phyloP scores from a whole-genome alignment of 495 filamentous ascomycete genomes.

The Aspergillus avenaceus region DNA sequence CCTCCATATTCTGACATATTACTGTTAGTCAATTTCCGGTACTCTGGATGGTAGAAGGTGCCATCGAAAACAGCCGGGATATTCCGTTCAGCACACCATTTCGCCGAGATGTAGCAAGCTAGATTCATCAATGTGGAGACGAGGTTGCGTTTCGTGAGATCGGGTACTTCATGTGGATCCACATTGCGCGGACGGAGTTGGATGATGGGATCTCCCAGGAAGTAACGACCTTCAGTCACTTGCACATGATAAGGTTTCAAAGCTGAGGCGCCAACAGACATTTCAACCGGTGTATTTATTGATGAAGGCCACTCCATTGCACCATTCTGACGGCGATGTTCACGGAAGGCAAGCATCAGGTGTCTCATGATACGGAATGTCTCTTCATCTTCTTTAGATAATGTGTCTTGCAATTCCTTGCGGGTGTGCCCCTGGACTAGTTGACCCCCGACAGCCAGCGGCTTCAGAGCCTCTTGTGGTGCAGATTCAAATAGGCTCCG shows the following conservation, averaged over 20 bases:
- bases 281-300: slow-evolving; percentile 22
- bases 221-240: slow-evolving; percentile 27
- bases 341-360: slow-evolving; percentile 39
- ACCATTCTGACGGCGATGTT: slow-evolving; percentile 34
- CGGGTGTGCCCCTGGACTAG: slow-evolving; percentile 7
- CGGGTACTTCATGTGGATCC: slow-evolving; percentile 37
- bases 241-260: slow-evolving; percentile 26
- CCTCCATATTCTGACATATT: slow-evolving; percentile 33
- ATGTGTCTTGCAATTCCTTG: slow-evolving; percentile 13
- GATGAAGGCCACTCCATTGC: slow-evolving; percentile 31
- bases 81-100: slow-evolving; percentile 67
- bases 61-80: slow-evolving; percentile 79
- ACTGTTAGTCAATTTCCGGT: slow-evolving; percentile 34
- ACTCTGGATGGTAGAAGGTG: slow-evolving; percentile 57
- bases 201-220: slow-evolving; percentile 53
- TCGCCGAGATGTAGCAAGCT: slow-evolving; percentile 66
- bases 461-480: background rate
- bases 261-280: slow-evolving; percentile 24
- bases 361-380: slow-evolving; percentile 37
- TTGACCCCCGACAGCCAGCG: slow-evolving; percentile 40
- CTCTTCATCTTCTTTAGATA: slow-evolving; percentile 33
- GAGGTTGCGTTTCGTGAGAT: slow-evolving; percentile 38
- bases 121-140: slow-evolving; percentile 71
- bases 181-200: slow-evolving; percentile 23
- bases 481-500: slow-evolving; percentile 43